phyloP scores from a whole-genome alignment of 1,284 basidiomycete genomes.

The Ceratobasidium sp. region DNA sequence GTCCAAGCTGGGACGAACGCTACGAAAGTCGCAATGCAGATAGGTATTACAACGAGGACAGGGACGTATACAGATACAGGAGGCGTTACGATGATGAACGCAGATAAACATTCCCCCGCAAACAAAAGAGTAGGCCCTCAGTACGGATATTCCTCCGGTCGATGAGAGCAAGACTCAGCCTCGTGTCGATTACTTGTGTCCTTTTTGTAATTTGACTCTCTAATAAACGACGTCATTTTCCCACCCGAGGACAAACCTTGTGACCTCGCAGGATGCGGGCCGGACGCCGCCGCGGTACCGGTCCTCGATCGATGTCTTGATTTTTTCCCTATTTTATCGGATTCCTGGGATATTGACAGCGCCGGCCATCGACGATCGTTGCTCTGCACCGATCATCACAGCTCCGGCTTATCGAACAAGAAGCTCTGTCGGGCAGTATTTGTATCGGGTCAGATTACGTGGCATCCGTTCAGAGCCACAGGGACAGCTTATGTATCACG shows the following conservation, averaged over 20 bases:
- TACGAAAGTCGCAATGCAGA: no score
- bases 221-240: conserved; percentile 32
- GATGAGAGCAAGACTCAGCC: background rate
- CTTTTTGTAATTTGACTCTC: conserved; percentile 13
- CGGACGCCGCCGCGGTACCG: conserved; percentile 7
- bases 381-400: conserved; percentile 30
- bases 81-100: conserved; percentile 4
- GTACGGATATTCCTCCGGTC: background rate
- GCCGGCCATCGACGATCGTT: conserved; percentile 28
- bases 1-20: background rate
- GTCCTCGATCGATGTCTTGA: background rate
- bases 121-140: background rate
- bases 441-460: background rate
- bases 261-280: conserved; percentile 15
- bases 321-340: background rate
- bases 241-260: background rate
- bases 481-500: background rate
- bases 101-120: background rate
- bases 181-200: conserved; percentile 11
- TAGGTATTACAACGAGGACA: background rate
- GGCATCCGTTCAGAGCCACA: background rate
- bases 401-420: conserved; percentile 29
- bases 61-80: background rate
- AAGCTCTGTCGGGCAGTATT: background rate
- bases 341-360: background rate